A percentile compares a stretch with the other conserved stretches of the same genome.
These are phyloP conservation scores for Fomes fomentarius DNA, from an alignment of 1,284 basidiomycete species.

Conservation along the genomic window DNA sequence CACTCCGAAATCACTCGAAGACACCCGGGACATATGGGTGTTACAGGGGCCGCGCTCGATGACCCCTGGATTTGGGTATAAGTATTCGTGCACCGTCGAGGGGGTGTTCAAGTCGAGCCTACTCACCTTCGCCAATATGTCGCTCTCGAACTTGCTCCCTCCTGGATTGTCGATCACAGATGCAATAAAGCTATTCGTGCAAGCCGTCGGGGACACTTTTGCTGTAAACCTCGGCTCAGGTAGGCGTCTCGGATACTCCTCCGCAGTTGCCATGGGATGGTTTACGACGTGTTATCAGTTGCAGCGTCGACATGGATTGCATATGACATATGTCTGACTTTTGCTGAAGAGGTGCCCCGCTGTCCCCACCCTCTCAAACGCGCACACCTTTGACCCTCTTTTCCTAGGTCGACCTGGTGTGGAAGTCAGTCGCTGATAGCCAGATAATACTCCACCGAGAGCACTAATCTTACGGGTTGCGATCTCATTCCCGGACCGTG, in stretches of 20 bases:
- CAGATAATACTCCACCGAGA: background rate
- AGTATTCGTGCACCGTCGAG: background rate
- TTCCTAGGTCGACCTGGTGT: constrained; percentile 11
- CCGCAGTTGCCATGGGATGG: background rate
- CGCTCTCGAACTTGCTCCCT: constrained; percentile 1
- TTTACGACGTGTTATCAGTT: background rate
- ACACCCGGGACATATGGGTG: no score
- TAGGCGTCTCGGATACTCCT: background rate
- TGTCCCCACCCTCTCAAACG: background rate
- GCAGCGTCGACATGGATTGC: constrained; percentile 10
- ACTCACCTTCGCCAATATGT: background rate
- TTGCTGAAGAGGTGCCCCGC: constrained; percentile 3
- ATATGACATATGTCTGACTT: constrained; percentile 9
- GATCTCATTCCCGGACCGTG: no score
- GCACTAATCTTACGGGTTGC: background rate
- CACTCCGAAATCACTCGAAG: no score
- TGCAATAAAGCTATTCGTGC: background rate
- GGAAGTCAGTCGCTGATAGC: background rate
- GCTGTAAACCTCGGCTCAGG: constrained; percentile 7
- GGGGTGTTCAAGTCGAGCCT: background rate
- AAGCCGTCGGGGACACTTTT: constrained; percentile 6
- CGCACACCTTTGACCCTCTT: no score
- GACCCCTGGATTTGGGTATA: no score
- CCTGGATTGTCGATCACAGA: background rate
- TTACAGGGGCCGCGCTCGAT: no score